Conservation (phyloP, 257 asterid genomes). For the Solanum okadae region DNA sequence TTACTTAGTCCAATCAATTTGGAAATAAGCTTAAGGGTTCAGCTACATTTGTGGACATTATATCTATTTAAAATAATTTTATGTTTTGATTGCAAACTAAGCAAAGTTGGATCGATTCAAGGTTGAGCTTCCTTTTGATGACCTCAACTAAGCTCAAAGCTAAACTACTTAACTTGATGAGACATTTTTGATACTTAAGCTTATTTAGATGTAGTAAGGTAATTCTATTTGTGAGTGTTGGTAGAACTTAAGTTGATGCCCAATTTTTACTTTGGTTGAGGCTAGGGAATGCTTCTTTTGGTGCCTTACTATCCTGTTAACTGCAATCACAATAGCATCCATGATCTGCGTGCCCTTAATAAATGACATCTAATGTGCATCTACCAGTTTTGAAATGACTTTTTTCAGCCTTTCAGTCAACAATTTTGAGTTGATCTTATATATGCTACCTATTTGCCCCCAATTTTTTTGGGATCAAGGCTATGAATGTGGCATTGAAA, state of each 20-base stretch:
- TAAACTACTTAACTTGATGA: not conserved
- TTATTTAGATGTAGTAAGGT: not conserved
- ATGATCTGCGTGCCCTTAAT: not conserved
- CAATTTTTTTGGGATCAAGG: not conserved
- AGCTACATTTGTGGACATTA: not conserved
- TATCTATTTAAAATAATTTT: not conserved
- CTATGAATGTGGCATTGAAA: not conserved
- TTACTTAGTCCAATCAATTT: not conserved
- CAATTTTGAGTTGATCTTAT: not conserved
- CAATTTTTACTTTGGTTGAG: not conserved
- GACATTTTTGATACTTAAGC: not conserved
- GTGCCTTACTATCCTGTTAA: not conserved
- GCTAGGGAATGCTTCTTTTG: not conserved
- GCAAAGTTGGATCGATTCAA: not conserved
- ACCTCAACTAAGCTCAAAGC: not conserved
- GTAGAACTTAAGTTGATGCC: not conserved
- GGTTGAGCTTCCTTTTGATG: not conserved
- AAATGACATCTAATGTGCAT: not conserved
- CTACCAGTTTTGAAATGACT: not conserved
- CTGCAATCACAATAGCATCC: not conserved
- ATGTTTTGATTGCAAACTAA: not conserved
- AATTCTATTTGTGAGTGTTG: not conserved
- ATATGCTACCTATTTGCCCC: not conserved
- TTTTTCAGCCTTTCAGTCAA: not conserved
- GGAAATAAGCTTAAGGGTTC: not conserved